A percentile compares a stretch with the other conserved stretches of the same genome.
phyloP scores from a whole-genome alignment of 1,284 basidiomycete genomes.

The Ustilago crameri region DNA sequence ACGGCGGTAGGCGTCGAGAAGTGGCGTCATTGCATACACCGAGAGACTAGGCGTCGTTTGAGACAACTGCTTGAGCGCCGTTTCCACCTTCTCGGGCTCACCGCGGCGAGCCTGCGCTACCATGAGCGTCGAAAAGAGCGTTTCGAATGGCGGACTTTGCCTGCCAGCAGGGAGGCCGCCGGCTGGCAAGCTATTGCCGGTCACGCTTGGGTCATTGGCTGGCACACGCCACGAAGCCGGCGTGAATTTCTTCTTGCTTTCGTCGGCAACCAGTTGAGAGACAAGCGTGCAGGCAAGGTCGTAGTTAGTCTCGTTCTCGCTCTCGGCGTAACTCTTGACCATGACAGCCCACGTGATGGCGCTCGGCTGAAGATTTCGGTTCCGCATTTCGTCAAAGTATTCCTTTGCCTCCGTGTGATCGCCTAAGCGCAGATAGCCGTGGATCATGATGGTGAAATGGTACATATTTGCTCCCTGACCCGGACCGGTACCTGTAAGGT shows the following conservation, averaged over 20 bases:
- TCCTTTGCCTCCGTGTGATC: conserved; percentile 75
- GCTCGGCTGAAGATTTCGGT: conserved; percentile 77
- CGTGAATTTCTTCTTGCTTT: conserved; percentile 20
- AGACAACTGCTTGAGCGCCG: conserved; percentile 74
- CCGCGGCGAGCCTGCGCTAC: conserved; percentile 72
- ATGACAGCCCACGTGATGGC: conserved; percentile 80
- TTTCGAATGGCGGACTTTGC: conserved; percentile 40
- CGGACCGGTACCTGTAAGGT: conserved; percentile 7
- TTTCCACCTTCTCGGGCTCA: conserved; percentile 74
- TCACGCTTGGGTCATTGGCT: not conserved
- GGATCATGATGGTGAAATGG: conserved; percentile 85
- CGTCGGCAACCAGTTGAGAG: conserved; percentile 35
- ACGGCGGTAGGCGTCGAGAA: conserved; percentile 82
- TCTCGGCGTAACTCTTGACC: conserved; percentile 53
- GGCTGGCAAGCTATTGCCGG: not conserved
- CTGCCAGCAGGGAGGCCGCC: conserved; percentile 4
- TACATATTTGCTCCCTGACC: conserved; percentile 70
- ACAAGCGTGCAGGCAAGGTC: conserved; percentile 52
- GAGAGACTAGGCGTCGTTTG: conserved; percentile 73
- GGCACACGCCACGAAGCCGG: conserved; percentile 12
- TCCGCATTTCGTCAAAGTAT: conserved; percentile 80
- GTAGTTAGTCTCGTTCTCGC: conserved; percentile 50
- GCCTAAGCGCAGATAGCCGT: conserved; percentile 77
- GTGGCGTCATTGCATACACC: conserved; percentile 75
- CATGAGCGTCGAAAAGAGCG: conserved; percentile 77